Evolutionary conservation across 2,329 filamentous ascomycete species (phyloP), one percentile per base, ranked within the genome.

Genomic region (Botrytis byssoidea): DNA sequence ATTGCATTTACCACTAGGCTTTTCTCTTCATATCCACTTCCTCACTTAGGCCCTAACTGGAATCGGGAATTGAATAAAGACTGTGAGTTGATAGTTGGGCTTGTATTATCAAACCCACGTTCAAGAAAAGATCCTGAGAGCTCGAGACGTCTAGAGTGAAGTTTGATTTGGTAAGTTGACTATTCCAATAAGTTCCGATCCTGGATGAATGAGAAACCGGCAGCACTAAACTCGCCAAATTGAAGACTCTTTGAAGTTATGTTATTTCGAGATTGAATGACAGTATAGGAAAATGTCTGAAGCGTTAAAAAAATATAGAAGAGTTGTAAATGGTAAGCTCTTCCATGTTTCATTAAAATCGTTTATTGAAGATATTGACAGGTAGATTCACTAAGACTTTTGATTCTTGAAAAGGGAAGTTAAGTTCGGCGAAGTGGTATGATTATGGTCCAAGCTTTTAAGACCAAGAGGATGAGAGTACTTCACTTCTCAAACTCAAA

Each of bases 231-330:
- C n/a, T 55, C n/a, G 6, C 14, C 6, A 29, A 3, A 18, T 16
- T 18, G 2, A 4, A 29, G 51, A n/a, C 51, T 7, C 51, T 29
- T 29, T 8, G 8, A 29, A 29, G 51, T 55, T 14, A 3, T 8
- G 1, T 55, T 29, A 29, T 55, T 29, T 29, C 4, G n/a, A 18
- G 7, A 29, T 55, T 2, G n/a, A 18, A 55, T 16, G 8, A 18
- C 3, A 16, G n/a, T 18, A 29, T 2, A 18, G 1, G 48, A 2
- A 29, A n/a, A 29, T 3, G 1, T n/a, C 1, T 14, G 48, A 14
- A 51, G 12, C 4, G 1, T 25, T 2, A 2, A n/a, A 14, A 14
- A 3, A 1, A 55, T 6, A n/a, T 7, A 16, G 1, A 0, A 55
- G n/a, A 32, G 6, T 9, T 29, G 16, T 57, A 9, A 29, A 18